Evolutionary conservation across 176 grass and related monocot genomes (phyloP), one percentile per base, ranked within the genome.

Genomic region (Carex kokanica): DNA sequence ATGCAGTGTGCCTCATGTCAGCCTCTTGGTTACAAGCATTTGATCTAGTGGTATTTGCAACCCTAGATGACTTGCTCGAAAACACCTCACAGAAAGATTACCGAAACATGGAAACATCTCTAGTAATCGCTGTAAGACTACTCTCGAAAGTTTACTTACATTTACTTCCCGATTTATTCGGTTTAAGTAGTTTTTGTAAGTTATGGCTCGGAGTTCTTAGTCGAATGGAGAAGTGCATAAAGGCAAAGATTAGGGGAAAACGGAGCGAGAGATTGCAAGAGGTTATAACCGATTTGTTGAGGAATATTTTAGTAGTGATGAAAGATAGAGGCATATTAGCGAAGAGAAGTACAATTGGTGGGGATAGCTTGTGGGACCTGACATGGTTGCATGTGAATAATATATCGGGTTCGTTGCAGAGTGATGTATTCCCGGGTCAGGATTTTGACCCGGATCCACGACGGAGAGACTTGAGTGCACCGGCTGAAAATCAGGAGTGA

Each of bases 141-240:
- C 80, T 94, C 2, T 85, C 97, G 3, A 96, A 88, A 74, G 88
- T 92, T 0, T 92, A 94, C 64, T 87, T 99, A 80, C 89, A 99
- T 38, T 73, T 96, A 43, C 71, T 96, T 8, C 93, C 91, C 0
- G 85, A 92, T 82, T 88, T 99, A 71, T 92, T 75, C 41, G 81
- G 86, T 55, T 80, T 96, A 16, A 94, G 93, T 88, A 94, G 91
- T 80, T 99, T 99, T 79, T 99, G 89, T 83, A 96, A 99, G 59
- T 78, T 99, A 70, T 99, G 97, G 97, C 83, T 93, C 27, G 97
- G 97, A 31, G 85, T 99, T 57, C 91, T 99, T 71, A 90, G 88
- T 57, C 75, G 93, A n/a, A 94, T 99, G 97, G 97, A 96, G 90
- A 96, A 99, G 81, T 99, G 85, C 61, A 88, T 92, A 75, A 99